These are phyloP conservation scores for Symbiodinium pilosum DNA, from an alignment of 73 alveolate species.

Conservation along the genomic window DNA sequence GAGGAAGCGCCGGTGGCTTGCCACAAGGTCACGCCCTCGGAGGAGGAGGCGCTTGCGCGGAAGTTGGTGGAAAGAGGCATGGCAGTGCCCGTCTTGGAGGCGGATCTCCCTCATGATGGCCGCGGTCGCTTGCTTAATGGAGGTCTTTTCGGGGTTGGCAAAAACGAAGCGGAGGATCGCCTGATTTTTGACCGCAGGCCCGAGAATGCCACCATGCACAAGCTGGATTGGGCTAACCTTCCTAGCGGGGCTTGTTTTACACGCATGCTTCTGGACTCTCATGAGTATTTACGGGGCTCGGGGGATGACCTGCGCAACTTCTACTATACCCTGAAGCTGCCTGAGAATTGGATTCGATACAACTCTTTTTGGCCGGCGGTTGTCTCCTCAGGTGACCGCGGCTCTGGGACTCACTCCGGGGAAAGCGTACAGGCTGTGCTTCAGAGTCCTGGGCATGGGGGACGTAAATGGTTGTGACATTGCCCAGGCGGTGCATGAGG, in stretches of 20 bases:
- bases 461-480: conserved; percentile 18
- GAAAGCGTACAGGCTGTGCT: not conserved
- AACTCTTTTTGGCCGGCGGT: conserved; percentile 20
- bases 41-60: not conserved
- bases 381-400: not conserved
- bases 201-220: not conserved
- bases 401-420: not conserved
- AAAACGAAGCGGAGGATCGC: not conserved
- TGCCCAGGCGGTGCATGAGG: conserved; percentile 41
- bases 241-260: conserved; percentile 29
- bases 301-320: conserved; percentile 11
- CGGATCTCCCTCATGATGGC: not conserved
- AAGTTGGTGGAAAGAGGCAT: not conserved
- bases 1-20: not conserved
- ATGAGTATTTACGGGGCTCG: not conserved
- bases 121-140: not conserved
- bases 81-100: not conserved
- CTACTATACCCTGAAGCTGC: not conserved
- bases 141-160: not conserved
- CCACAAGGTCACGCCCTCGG: not conserved
- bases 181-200: conserved; percentile 25
- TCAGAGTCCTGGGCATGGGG: conserved; percentile 44
- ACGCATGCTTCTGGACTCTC: not conserved
- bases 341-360: not conserved
- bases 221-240: not conserved